Conservation (phyloP, 306 rosid species). For the Vachellia pachyceras region DNA sequence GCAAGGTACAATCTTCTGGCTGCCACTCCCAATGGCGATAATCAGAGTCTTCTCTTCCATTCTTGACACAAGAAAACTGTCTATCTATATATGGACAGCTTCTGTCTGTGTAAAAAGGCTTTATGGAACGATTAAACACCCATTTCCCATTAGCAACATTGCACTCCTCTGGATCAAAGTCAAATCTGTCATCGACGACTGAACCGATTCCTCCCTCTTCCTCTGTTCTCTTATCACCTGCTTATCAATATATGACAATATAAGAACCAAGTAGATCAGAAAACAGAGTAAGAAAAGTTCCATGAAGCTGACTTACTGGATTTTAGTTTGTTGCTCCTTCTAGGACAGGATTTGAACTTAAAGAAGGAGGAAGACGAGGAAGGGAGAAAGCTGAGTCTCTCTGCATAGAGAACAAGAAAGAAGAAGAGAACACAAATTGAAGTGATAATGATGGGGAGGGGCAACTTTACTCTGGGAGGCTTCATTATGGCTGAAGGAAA, state of each 20-base stretch:
- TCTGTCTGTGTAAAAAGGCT: constrained; percentile 74
- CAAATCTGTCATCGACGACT: constrained; percentile 80
- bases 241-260: background rate
- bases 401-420: constrained; percentile 47
- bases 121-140: constrained; percentile 74
- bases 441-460: constrained; percentile 50
- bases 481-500: constrained; percentile 51
- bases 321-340: constrained; percentile 44
- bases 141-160: constrained; percentile 85
- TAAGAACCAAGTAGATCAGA: background rate
- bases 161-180: constrained; percentile 87
- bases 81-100: constrained; percentile 87
- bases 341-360: constrained; percentile 51
- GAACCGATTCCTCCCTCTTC: constrained; percentile 47
- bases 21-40: constrained; percentile 96
- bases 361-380: constrained; percentile 54
- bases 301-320: constrained; percentile 58
- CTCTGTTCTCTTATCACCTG: constrained; percentile 56
- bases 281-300: background rate
- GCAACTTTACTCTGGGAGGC: constrained; percentile 46
- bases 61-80: constrained; percentile 85
- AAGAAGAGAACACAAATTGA: constrained; percentile 47
- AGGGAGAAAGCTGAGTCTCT: constrained; percentile 52
- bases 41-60: constrained; percentile 80
- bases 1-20: constrained; percentile 88